Conservation (phyloP, 805 yeast species). For the Ogataea minuta region DNA sequence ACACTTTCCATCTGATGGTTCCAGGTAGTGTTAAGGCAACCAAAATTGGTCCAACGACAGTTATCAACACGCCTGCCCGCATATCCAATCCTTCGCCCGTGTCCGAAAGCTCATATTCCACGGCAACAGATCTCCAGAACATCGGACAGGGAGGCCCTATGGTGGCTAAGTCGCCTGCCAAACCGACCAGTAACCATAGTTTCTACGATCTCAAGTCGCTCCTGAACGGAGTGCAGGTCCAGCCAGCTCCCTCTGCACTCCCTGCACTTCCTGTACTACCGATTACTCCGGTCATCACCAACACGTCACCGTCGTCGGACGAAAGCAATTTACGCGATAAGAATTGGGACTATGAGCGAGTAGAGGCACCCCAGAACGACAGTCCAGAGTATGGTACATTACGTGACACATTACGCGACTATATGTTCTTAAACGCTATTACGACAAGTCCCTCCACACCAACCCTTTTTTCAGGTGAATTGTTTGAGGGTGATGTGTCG, state of each 20-base stretch:
- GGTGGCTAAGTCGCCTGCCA: conserved; percentile 1
- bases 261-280: conserved; percentile 4
- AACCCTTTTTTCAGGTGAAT: conserved; percentile 4
- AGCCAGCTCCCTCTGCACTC: not conserved
- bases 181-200: conserved; percentile 3
- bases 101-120: conserved; percentile 1
- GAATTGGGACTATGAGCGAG: not conserved
- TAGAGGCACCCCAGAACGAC: conserved; percentile 3
- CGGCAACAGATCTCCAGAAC: conserved; percentile 1
- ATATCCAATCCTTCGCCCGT: not conserved
- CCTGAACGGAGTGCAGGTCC: conserved; percentile 14
- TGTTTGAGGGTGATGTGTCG: conserved; percentile 8
- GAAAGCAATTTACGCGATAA: conserved; percentile 1
- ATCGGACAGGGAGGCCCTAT: not conserved
- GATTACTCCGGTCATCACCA: conserved; percentile 7
- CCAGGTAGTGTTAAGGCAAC: conserved; percentile 10
- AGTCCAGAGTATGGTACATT: conserved; percentile 21
- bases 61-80: not conserved
- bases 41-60: not conserved
- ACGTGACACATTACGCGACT: conserved; percentile 37
- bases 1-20: conserved; percentile 16
- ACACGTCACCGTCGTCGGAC: conserved; percentile 9
- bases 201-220: conserved; percentile 12
- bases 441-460: conserved; percentile 18
- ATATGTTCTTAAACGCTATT: conserved; percentile 40